phyloP scores from a whole-genome alignment of 1,284 basidiomycete species.

The Cystobasidium sp. region DNA sequence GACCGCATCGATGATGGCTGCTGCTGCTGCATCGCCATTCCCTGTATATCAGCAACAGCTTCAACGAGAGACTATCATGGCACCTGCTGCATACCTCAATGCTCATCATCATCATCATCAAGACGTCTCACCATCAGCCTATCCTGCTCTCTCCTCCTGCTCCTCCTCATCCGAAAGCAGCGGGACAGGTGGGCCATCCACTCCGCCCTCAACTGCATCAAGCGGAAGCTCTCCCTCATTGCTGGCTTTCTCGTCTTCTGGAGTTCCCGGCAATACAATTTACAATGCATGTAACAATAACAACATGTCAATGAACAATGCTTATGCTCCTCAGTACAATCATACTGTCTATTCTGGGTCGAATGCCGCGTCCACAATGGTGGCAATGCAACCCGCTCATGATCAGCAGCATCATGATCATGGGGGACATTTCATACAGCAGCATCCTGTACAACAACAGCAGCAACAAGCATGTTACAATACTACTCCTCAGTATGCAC shows the following conservation, averaged over 20 bases:
- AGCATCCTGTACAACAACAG: neutral
- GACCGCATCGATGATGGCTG: too few relatives aligned
- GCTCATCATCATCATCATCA: too few relatives aligned
- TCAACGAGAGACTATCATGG: too few relatives aligned
- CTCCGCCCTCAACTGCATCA: neutral
- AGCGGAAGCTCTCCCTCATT: conserved; percentile 1
- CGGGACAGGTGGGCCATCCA: conserved; percentile 3
- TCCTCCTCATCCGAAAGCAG: neutral
- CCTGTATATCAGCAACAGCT: too few relatives aligned
- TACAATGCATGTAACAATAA: conserved; percentile 4
- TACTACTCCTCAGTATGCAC: neutral
- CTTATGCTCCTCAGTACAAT: neutral
- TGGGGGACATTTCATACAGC: too few relatives aligned
- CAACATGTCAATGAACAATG: neutral
- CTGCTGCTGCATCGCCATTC: too few relatives aligned
- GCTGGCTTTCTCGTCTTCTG: neutral
- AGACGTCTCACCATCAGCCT: too few relatives aligned
- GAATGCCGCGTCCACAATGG: too few relatives aligned
- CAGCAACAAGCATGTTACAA: neutral
- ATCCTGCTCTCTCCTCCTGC: neutral
- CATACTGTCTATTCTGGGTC: too few relatives aligned
- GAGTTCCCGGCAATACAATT: conserved; percentile 5
- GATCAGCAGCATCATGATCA: too few relatives aligned
- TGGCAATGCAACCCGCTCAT: too few relatives aligned
- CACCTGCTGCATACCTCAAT: too few relatives aligned